phyloP scores from a whole-genome alignment of 345 rosid species.

The Melaleuca alternifolia region DNA sequence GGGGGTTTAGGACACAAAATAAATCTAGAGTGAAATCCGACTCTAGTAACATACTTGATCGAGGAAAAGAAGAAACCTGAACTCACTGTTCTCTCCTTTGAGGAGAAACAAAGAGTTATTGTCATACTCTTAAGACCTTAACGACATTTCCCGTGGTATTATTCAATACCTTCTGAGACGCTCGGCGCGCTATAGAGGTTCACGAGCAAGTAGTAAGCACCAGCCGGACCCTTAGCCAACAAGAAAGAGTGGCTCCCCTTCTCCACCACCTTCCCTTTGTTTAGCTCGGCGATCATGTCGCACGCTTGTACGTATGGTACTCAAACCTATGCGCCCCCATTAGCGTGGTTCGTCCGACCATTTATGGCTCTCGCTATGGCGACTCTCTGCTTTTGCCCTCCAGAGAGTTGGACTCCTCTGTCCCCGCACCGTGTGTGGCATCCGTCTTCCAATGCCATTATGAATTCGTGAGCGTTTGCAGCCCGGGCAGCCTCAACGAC shows the following conservation, averaged over 20 bases:
- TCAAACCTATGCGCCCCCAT: conserved; percentile 64
- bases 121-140: not conserved
- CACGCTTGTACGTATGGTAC: conserved; percentile 54
- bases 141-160: not conserved
- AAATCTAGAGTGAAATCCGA: too few relatives aligned
- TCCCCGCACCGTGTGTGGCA: conserved; percentile 54
- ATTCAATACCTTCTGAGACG: not conserved
- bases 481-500: conserved; percentile 37
- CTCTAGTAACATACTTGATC: too few relatives aligned
- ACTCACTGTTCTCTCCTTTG: too few relatives aligned
- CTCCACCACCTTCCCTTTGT: conserved; percentile 49
- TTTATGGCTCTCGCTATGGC: conserved; percentile 57
- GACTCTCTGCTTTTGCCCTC: conserved; percentile 66
- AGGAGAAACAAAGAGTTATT: not conserved
- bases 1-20: too few relatives aligned
- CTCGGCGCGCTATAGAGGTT: conserved; percentile 19
- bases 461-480: conserved; percentile 66
- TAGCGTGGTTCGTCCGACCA: conserved; percentile 57
- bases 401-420: conserved; percentile 52
- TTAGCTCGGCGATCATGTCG: conserved; percentile 39
- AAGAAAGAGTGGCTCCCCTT: conserved; percentile 53
- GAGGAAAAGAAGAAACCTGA: too few relatives aligned
- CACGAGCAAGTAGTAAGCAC: conserved; percentile 53
- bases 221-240: conserved; percentile 33
- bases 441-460: conserved; percentile 32